These are phyloP conservation scores for Postia placenta DNA, from an alignment of 768 basidiomycete species.

Conservation along the genomic window DNA sequence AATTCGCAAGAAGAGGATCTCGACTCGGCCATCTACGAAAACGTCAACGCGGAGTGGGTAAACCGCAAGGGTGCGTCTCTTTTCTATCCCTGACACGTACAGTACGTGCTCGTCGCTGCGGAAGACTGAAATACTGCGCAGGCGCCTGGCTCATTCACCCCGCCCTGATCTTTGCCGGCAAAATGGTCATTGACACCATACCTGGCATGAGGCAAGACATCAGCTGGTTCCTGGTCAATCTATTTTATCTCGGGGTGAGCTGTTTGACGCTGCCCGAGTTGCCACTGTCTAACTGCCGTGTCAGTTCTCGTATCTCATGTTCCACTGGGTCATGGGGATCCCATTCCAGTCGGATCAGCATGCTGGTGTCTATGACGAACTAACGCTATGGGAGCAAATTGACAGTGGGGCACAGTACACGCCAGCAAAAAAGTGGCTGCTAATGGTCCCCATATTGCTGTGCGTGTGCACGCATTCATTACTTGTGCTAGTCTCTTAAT, in stretches of 20 bases:
- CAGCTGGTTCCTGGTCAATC: slow-evolving; percentile 92
- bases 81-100: not conserved
- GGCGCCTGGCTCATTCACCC: slow-evolving; percentile 99
- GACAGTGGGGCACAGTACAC: slow-evolving; percentile 99
- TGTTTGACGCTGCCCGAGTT: slow-evolving; percentile 1
- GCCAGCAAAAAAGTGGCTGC: slow-evolving; percentile 95
- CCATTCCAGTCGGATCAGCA: slow-evolving; percentile 87
- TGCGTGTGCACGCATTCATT: slow-evolving; percentile 25
- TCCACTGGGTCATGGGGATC: slow-evolving; percentile 96
- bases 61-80: slow-evolving; percentile 72
- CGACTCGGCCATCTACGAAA: slow-evolving; percentile 75
- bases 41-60: slow-evolving; percentile 91
- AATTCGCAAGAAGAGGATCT: slow-evolving; percentile 66
- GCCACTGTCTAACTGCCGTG: not conserved
- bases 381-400: slow-evolving; percentile 99
- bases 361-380: slow-evolving; percentile 93
- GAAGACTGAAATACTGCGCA: slow-evolving; percentile 24
- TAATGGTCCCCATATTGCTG: slow-evolving; percentile 85
- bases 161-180: slow-evolving; percentile 84
- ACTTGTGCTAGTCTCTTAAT: slow-evolving; percentile 10
- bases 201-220: slow-evolving; percentile 92
- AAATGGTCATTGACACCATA: slow-evolving; percentile 88
- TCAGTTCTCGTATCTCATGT: slow-evolving; percentile 97
- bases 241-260: slow-evolving; percentile 85
- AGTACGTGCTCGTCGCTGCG: not conserved